Evolutionary conservation across 192 early-diverging fungal species (phyloP).

Genomic region (Phycomyces nitens): DNA sequence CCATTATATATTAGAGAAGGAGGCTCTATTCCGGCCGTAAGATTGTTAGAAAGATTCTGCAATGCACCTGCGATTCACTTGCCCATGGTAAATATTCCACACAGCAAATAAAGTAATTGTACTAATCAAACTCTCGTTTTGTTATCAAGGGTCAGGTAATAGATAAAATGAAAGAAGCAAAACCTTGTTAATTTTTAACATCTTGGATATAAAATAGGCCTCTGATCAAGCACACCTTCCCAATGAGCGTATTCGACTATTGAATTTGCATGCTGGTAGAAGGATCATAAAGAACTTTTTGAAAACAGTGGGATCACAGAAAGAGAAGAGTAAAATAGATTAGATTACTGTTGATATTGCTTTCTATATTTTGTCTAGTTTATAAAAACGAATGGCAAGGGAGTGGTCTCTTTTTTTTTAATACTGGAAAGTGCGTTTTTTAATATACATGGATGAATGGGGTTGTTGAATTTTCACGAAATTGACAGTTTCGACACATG

Average conservation of each 20-base stretch:
- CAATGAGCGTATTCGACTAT: slow-evolving; percentile 64
- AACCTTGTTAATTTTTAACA: too few relatives aligned
- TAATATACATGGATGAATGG: too few relatives aligned
- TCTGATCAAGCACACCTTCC: slow-evolving; percentile 67
- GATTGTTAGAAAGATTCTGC: slow-evolving; percentile 63
- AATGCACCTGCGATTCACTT: slow-evolving; percentile 64
- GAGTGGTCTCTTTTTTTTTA: background rate
- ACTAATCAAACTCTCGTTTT: too few relatives aligned
- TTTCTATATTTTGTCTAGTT: background rate
- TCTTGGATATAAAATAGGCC: slow-evolving; percentile 38
- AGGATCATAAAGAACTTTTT: slow-evolving; percentile 47
- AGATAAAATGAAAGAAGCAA: too few relatives aligned
- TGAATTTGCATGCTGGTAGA: slow-evolving; percentile 59
- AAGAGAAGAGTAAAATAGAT: background rate
- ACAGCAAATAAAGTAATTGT: too few relatives aligned
- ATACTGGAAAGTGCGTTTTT: too few relatives aligned
- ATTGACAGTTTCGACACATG: too few relatives aligned
- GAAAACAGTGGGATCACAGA: slow-evolving; percentile 10
- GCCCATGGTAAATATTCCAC: slow-evolving; percentile 48
- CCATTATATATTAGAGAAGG: slow-evolving; percentile 74
- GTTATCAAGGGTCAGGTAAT: too few relatives aligned
- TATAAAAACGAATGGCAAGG: background rate
- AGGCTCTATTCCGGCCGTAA: slow-evolving; percentile 69
- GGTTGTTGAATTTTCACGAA: too few relatives aligned
- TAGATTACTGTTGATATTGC: too few relatives aligned